Evolutionary conservation across 345 rosid species (phyloP).

Genomic region (Salix brachista): DNA sequence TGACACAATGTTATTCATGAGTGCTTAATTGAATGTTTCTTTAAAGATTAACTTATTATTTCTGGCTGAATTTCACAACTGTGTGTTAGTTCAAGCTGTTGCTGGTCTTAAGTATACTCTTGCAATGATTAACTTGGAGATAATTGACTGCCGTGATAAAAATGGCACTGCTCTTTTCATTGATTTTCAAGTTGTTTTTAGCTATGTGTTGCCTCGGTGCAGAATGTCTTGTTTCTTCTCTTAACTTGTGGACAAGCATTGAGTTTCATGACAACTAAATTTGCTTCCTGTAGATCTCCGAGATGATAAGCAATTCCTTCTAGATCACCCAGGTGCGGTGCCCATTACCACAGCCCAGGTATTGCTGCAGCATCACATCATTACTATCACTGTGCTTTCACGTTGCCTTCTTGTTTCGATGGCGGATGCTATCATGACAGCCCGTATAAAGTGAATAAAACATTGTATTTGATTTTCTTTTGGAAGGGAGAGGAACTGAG

Average conservation of each 20-base stretch:
- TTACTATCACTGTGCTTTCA: not conserved
- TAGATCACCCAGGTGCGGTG: conserved; percentile 73
- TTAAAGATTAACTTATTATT: not conserved
- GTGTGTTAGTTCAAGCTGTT: not conserved
- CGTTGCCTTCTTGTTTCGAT: not conserved
- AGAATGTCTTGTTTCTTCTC: not conserved
- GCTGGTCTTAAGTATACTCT: not conserved
- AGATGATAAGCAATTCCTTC: conserved; percentile 64
- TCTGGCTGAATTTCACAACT: not conserved
- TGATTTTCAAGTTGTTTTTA: not conserved
- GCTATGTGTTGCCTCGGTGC: not conserved
- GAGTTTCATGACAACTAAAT: conserved; percentile 1
- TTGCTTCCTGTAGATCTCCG: conserved; percentile 58
- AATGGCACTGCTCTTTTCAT: not conserved
- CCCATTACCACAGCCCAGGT: conserved; percentile 77
- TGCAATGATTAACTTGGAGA: not conserved
- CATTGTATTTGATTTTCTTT: not conserved
- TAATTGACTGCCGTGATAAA: not conserved
- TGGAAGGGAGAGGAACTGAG: conserved; percentile 75
- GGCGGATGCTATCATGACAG: not conserved
- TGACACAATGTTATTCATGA: not conserved
- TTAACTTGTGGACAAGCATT: not conserved
- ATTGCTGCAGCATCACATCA: conserved; percentile 8
- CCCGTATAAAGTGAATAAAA: not conserved
- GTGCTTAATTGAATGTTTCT: not conserved